Percentiles rank a stretch among this genome's conserved stretches.
These are phyloP conservation scores for Starmerella bombicola DNA, from an alignment of 805 yeast genomes.

Conservation along the genomic window DNA sequence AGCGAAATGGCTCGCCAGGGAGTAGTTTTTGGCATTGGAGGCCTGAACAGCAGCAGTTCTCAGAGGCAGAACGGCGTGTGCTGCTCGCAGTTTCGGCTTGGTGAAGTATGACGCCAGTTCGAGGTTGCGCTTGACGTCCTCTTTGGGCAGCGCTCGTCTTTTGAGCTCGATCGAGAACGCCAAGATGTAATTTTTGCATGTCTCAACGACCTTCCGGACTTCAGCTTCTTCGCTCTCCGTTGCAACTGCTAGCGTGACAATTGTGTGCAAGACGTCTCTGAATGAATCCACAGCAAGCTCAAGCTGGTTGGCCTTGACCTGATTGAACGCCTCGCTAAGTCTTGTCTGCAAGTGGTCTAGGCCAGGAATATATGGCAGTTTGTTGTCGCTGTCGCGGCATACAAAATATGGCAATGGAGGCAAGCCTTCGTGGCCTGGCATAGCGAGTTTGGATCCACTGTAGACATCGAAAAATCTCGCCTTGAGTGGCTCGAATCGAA, in stretches of 20 bases:
- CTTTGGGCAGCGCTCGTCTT: slow-evolving; percentile 66
- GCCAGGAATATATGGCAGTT: slow-evolving; percentile 63
- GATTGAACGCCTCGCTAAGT: slow-evolving; percentile 63
- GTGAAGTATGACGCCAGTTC: slow-evolving; percentile 96
- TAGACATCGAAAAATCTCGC: slow-evolving; percentile 72
- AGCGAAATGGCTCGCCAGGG: slow-evolving; percentile 84
- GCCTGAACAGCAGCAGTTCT: slow-evolving; percentile 93
- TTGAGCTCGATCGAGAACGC: slow-evolving; percentile 84
- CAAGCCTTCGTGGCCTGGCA: slow-evolving; percentile 62
- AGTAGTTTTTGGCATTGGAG: slow-evolving; percentile 75
- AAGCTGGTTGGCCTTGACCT: slow-evolving; percentile 72
- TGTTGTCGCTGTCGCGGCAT: slow-evolving; percentile 38
- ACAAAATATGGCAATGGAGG: slow-evolving; percentile 59
- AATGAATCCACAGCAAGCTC: slow-evolving; percentile 69
- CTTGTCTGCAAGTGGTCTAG: slow-evolving; percentile 49
- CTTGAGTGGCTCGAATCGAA: slow-evolving; percentile 77
- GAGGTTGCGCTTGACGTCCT: slow-evolving; percentile 63
- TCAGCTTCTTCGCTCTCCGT: slow-evolving; percentile 64
- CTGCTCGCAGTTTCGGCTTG: slow-evolving; percentile 62
- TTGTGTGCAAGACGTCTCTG: slow-evolving; percentile 65
- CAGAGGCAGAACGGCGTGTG: slow-evolving; percentile 75
- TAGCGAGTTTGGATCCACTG: slow-evolving; percentile 60
- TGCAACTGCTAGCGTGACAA: slow-evolving; percentile 57
- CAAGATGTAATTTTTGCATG: slow-evolving; percentile 80
- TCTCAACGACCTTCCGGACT: slow-evolving; percentile 54